Evolutionary conservation across 1,139 yeast genomes (phyloP), one percentile per base, ranked within the genome.

Genomic region (Pichia sp.): DNA sequence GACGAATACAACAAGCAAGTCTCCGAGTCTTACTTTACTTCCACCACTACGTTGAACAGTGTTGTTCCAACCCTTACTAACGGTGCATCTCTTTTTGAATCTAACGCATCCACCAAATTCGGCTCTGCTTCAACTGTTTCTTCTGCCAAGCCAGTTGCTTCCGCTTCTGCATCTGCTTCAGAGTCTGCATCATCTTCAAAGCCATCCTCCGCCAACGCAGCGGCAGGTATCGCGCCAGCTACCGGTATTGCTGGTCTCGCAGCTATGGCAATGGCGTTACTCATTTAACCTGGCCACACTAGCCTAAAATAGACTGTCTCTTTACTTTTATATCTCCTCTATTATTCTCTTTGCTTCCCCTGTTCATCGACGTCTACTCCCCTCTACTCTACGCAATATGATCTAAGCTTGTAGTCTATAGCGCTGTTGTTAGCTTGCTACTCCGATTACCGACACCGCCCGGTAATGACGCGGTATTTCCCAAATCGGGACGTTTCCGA

Each of bases 1-100:
- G 67, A 69, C 37, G 61, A 55, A 32, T 74, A 72, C 47, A 75
- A 75, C 51, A 67, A 70, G 29, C 62, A 56, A 35, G 53, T 52
- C 30, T 42, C 43, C 5, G 44, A 29, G 3, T 17, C 47, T 21
- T 44, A 46, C 20, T 42, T 46, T 14, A 45, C 49, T 24, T 35
- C 51, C 5, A 63, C 69, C 40, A 60, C 62, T 33, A 64, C 70
- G 27, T 21, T 41, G 7, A 29, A 22, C 16, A 24, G 48, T 31
- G 45, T 56, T 34, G 42, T 49, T 22, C 46, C 48, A 28, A 38
- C 53, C 31, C 21, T 55, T 9, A 40, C 46, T 20, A 37, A 52
- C 18, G 38, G 32, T 29, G 45, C 37, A 7, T 47, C 52, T 29
- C 34, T 46, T 17, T 52, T 40, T 14, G 33, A 19, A 15, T 14